Evolutionary conservation across 495 filamentous ascomycete genomes (phyloP).

Genomic region (Acidiella bohemica): DNA sequence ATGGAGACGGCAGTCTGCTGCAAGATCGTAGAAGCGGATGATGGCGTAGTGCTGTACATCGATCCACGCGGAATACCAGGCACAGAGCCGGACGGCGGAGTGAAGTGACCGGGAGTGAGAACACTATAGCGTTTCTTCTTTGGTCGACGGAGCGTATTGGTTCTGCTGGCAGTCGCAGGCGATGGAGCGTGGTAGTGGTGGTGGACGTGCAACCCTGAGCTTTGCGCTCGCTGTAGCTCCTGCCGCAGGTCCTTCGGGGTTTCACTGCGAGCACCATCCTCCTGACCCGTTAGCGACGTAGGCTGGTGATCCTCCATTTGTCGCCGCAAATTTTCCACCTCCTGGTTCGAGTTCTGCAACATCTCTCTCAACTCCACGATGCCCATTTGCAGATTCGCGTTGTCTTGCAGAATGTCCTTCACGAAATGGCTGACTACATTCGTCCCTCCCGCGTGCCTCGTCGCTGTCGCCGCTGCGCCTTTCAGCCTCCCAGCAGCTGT

Average conservation of each 20-base stretch:
- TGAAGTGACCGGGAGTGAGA: constrained; percentile 44
- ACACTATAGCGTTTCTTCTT: constrained; percentile 55
- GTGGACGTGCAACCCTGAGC: constrained; percentile 76
- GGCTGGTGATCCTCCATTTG: constrained; percentile 74
- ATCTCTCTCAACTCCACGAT: constrained; percentile 84
- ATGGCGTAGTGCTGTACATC: constrained; percentile 31
- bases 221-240: constrained; percentile 31
- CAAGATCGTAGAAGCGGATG: constrained; percentile 43
- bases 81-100: constrained; percentile 45
- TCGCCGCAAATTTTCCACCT: constrained; percentile 74
- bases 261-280: constrained; percentile 37
- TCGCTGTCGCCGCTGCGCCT: constrained; percentile 53
- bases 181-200: constrained; percentile 72
- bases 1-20: constrained; percentile 52
- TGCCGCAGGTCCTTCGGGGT: constrained; percentile 50
- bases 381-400: constrained; percentile 78
- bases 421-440: constrained; percentile 84
- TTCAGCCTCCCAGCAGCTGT: constrained; percentile 64
- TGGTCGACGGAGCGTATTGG: constrained; percentile 38
- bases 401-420: constrained; percentile 88
- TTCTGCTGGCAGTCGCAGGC: constrained; percentile 47
- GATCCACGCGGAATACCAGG: too few relatives aligned
- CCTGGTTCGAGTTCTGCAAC: constrained; percentile 84
- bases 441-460: constrained; percentile 26
- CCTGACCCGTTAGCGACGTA: constrained; percentile 28